A percentile compares a stretch with the other conserved stretches of the same genome.
Evolutionary conservation across 2,329 filamentous ascomycete species (phyloP).

Genomic region (Trichoderma semiorbis): DNA sequence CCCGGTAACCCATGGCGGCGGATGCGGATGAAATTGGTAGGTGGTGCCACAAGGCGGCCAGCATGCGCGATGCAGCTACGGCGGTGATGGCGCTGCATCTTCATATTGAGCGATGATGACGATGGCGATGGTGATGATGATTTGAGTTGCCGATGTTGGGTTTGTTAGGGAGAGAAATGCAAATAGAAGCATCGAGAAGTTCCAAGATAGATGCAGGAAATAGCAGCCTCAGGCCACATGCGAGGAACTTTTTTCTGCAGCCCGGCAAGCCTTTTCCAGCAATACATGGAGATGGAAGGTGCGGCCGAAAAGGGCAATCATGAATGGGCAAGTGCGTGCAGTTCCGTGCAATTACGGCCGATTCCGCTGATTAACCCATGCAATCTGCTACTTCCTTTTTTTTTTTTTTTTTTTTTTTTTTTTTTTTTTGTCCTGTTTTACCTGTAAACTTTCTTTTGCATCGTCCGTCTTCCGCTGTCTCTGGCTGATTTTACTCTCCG

Average conservation of each 20-base stretch:
- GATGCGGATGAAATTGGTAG: conserved; percentile 11
- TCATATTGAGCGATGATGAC: not conserved
- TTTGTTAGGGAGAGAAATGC: not conserved
- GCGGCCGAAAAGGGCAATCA: not conserved
- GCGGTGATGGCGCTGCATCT: not conserved
- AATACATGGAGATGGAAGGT: not conserved
- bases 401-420: not conserved
- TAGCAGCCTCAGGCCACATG: not conserved
- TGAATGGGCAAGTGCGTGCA: not conserved
- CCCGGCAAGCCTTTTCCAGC: not conserved
- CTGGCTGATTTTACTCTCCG: not conserved
- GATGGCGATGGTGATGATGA: not conserved
- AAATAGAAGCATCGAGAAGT: not conserved
- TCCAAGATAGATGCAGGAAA: not conserved
- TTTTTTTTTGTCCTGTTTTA: conserved; percentile 1
- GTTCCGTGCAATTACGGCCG: not conserved
- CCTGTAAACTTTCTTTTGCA: not conserved
- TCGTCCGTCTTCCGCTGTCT: not conserved
- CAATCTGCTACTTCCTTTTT: not conserved
- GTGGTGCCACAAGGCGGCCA: conserved; percentile 12
- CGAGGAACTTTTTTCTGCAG: not conserved
- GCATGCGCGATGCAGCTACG: not conserved
- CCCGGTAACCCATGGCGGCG: conserved; percentile 19
- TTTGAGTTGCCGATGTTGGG: not conserved
- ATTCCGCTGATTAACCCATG: not conserved